These are phyloP conservation scores for Arthrocladium fulminans DNA, from an alignment of 2,329 filamentous ascomycete genomes.

Conservation along the genomic window DNA sequence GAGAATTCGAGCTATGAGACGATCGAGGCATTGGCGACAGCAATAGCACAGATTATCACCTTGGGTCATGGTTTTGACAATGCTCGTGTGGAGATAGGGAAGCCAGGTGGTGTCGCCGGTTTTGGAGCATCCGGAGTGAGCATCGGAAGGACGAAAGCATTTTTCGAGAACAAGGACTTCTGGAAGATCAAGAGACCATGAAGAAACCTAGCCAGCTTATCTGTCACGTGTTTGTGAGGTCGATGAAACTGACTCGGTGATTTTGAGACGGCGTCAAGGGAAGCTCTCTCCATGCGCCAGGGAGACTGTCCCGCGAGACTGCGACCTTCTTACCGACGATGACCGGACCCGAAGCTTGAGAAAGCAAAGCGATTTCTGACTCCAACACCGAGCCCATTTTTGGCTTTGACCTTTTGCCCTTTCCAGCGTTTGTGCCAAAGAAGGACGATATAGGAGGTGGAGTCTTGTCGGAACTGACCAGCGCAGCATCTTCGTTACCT, in stretches of 20 bases:
- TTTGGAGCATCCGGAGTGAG: constrained; percentile 42
- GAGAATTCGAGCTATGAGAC: constrained; percentile 42
- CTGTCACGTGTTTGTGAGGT: constrained; percentile 17
- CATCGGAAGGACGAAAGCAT: constrained; percentile 38
- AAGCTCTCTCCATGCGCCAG: constrained; percentile 27
- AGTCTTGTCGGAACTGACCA: background rate
- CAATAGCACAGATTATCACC: constrained; percentile 38
- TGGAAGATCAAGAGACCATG: constrained; percentile 23
- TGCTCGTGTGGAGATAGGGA: constrained; percentile 41
- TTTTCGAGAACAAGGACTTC: constrained; percentile 31
- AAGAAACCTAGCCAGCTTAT: background rate
- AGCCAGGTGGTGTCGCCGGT: constrained; percentile 43
- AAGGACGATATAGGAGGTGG: constrained; percentile 6
- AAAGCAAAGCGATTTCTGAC: constrained; percentile 2
- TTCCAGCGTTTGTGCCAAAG: background rate
- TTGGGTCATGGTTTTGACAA: constrained; percentile 37
- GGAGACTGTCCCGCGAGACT: constrained; percentile 27
- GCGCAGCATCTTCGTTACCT: constrained; percentile 21
- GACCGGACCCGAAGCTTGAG: background rate
- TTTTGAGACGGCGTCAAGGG: constrained; percentile 3
- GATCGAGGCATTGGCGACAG: constrained; percentile 43
- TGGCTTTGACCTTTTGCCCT: background rate
- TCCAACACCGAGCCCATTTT: background rate
- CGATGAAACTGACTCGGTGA: constrained; percentile 19
- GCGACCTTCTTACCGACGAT: constrained; percentile 3